Conservation (phyloP, 352 stramenopile genomes). For the Lagenidium sp. region DNA sequence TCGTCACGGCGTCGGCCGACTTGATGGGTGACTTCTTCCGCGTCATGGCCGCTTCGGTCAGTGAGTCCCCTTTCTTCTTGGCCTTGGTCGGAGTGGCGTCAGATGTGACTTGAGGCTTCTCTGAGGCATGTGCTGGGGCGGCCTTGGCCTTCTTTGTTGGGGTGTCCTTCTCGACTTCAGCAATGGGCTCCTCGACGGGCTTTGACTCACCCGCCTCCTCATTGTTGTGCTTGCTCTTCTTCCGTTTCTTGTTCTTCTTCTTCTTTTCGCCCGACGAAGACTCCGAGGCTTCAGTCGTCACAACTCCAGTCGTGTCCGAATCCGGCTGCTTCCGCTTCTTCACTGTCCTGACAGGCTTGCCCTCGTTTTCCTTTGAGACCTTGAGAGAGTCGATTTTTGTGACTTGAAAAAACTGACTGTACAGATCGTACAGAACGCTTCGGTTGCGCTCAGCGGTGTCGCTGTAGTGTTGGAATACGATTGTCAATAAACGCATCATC, state of each 20-base stretch:
- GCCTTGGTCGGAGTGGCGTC: no score
- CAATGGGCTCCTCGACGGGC: constrained; percentile 6
- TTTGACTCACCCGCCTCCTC: no score
- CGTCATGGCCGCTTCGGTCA: constrained; percentile 1
- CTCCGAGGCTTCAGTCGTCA: background rate
- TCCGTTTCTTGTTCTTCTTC: constrained; percentile 32
- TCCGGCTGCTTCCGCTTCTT: constrained; percentile 21
- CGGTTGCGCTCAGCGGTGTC: constrained; percentile 76
- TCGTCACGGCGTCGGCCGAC: constrained; percentile 1
- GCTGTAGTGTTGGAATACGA: constrained; percentile 12
- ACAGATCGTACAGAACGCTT: constrained; percentile 64
- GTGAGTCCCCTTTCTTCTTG: constrained; percentile 8
- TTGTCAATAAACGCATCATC: constrained; percentile 3
- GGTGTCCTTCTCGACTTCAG: constrained; percentile 11
- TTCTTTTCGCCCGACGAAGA: background rate
- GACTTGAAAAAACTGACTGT: constrained; percentile 56
- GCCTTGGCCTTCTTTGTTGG: constrained; percentile 19
- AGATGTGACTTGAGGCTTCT: no score
- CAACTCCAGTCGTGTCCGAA: background rate
- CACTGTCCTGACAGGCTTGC: constrained; percentile 9
- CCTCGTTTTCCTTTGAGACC: constrained; percentile 17
- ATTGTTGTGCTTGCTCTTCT: constrained; percentile 30
- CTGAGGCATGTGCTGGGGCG: no score
- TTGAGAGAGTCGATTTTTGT: constrained; percentile 78
- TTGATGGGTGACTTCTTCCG: constrained; percentile 6